Percentiles rank a stretch among this genome's conserved stretches.
These are phyloP conservation scores for Ascochyta koolunga DNA, from an alignment of 2,329 filamentous ascomycete genomes.

Conservation along the genomic window DNA sequence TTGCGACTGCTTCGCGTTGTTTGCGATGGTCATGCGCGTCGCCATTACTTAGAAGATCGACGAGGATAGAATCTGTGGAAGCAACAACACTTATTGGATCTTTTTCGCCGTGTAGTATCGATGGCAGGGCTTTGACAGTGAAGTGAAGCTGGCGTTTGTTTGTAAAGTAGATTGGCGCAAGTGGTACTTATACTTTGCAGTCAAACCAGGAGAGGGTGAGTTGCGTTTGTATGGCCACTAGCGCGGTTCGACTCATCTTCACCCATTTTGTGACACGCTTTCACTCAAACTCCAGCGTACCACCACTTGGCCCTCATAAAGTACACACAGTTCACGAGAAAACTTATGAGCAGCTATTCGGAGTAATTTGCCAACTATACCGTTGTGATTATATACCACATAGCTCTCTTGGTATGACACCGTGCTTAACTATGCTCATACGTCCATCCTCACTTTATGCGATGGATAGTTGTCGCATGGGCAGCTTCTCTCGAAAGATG, in stretches of 20 bases:
- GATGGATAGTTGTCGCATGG: neutral
- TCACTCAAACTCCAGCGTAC: neutral
- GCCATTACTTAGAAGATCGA: constrained; percentile 3
- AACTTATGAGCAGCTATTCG: neutral
- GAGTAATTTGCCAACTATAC: neutral
- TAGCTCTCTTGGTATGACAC: neutral
- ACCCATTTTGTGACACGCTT: neutral
- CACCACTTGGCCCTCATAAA: neutral
- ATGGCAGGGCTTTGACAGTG: too few relatives aligned
- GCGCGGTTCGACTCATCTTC: constrained; percentile 11
- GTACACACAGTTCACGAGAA: neutral
- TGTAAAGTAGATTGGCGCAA: neutral
- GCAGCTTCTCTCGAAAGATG: neutral
- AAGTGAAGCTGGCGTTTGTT: neutral
- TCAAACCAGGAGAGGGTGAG: neutral
- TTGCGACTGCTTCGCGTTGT: constrained; percentile 40
- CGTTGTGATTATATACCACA: neutral
- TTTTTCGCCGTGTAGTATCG: too few relatives aligned
- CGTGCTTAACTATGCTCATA: neutral
- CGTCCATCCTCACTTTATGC: neutral
- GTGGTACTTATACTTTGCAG: constrained; percentile 13
- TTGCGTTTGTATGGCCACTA: neutral
- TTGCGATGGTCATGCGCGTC: constrained; percentile 39
- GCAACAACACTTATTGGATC: neutral
- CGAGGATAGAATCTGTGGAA: too few relatives aligned